These are phyloP conservation scores for Porphyridium purpureum DNA, from an alignment of 23 red algal species.

Conservation along the genomic window DNA sequence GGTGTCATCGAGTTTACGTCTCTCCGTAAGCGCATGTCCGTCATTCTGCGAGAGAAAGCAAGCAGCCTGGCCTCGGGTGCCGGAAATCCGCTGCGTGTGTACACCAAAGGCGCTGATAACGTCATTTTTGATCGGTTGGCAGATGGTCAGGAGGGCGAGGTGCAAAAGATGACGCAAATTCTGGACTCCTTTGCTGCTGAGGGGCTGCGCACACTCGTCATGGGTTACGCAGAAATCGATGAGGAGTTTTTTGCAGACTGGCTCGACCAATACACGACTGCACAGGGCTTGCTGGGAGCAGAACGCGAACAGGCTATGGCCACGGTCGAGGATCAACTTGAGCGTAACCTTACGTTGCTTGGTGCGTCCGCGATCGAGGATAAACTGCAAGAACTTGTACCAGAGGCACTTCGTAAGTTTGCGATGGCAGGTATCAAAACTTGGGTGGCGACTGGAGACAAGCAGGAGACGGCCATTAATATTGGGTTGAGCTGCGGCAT, in stretches of 20 bases:
- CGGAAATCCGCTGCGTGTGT: background rate
- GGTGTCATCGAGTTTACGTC: conserved; percentile 82
- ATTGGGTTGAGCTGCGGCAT: conserved; percentile 86
- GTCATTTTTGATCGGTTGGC: conserved; percentile 18
- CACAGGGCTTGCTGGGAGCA: conserved; percentile 1
- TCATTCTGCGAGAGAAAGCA: conserved; percentile 69
- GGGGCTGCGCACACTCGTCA: conserved; percentile 14
- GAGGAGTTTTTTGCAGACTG: conserved; percentile 10
- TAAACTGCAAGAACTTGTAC: conserved; percentile 77
- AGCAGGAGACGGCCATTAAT: conserved; percentile 96
- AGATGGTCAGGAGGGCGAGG: conserved; percentile 12
- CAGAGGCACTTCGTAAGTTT: conserved; percentile 62
- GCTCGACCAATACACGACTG: conserved; percentile 1
- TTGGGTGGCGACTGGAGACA: conserved; percentile 96
- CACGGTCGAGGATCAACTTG: conserved; percentile 5
- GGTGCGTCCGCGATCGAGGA: conserved; percentile 88
- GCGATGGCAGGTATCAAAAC: conserved; percentile 54
- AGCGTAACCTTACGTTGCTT: conserved; percentile 28
- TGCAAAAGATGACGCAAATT: conserved; percentile 9
- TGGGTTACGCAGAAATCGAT: conserved; percentile 17
- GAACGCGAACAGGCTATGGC: conserved; percentile 1
- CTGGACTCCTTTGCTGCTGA: conserved; percentile 25
- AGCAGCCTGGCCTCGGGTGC: background rate
- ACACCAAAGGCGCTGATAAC: conserved; percentile 13
- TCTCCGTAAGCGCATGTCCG: conserved; percentile 84